Evolutionary conservation across 1,284 basidiomycete genomes (phyloP).

Genomic region (Anthracocystis panici-leucophaei): DNA sequence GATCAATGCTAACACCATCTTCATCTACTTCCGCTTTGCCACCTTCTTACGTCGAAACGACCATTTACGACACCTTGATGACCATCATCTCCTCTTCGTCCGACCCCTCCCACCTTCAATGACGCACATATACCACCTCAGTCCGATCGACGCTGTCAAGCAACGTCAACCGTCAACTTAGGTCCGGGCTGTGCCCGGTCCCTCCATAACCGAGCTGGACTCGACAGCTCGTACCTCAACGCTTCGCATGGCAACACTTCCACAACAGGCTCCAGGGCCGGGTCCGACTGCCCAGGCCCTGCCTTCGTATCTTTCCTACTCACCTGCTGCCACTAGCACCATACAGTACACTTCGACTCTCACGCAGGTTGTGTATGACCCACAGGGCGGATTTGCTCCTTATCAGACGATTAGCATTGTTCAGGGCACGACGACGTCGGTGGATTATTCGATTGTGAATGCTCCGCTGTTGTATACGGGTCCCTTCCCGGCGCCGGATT

Average conservation of each 20-base stretch:
- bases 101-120: background rate
- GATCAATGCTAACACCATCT: constrained; percentile 1
- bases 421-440: constrained; percentile 39
- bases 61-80: background rate
- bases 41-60: background rate
- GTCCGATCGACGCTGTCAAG: background rate
- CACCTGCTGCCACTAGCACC: constrained; percentile 34
- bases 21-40: background rate
- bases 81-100: background rate
- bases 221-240: constrained; percentile 1
- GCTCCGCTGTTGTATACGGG: constrained; percentile 60
- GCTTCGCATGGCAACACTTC: constrained; percentile 45
- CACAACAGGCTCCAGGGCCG: constrained; percentile 57
- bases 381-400: constrained; percentile 47
- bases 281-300: constrained; percentile 58
- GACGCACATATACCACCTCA: background rate
- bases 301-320: constrained; percentile 62
- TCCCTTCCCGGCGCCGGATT: constrained; percentile 52
- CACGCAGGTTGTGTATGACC: constrained; percentile 56
- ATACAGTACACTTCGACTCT: constrained; percentile 36
- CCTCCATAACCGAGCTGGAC: constrained; percentile 24
- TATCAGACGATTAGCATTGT: constrained; percentile 37
- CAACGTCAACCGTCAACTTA: background rate
- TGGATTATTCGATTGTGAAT: constrained; percentile 51
- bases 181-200: constrained; percentile 39